Conservation (phyloP, 805 yeast species). For the Monosporozyma yasuniensis region DNA sequence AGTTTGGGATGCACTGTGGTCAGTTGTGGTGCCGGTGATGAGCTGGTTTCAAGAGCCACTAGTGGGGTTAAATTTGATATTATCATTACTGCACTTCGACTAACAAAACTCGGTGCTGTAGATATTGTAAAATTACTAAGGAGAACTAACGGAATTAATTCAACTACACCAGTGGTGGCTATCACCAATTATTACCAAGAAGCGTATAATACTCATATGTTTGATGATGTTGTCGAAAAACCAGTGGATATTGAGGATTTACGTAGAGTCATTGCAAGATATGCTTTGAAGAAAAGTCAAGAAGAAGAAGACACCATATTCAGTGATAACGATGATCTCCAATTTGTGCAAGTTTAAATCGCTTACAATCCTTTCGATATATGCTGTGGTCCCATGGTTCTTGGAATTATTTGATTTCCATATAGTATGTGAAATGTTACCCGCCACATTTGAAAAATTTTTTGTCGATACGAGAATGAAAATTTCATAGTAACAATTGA, state of each 20-base stretch:
- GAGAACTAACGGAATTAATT: slow-evolving; percentile 69
- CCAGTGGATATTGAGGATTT: slow-evolving; percentile 37
- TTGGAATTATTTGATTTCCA: background rate
- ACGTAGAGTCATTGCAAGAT: slow-evolving; percentile 23
- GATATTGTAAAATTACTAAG: slow-evolving; percentile 73
- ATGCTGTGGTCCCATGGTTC: background rate
- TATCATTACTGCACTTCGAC: slow-evolving; percentile 64
- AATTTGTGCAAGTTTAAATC: background rate
- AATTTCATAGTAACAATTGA: background rate
- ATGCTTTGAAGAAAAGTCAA: slow-evolving; percentile 26
- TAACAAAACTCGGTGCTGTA: slow-evolving; percentile 57
- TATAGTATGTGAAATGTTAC: background rate
- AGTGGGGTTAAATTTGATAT: slow-evolving; percentile 78
- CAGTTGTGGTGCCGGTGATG: slow-evolving; percentile 70
- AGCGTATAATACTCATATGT: slow-evolving; percentile 43
- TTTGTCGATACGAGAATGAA: background rate
- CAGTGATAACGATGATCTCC: slow-evolving; percentile 19
- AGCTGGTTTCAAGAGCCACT: slow-evolving; percentile 69
- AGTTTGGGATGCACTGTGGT: slow-evolving; percentile 73
- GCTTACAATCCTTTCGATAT: no score
- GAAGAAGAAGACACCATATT: slow-evolving; percentile 25
- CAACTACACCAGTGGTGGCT: slow-evolving; percentile 68
- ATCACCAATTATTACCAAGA: slow-evolving; percentile 65
- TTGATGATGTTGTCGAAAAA: slow-evolving; percentile 66
- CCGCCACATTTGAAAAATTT: background rate